Percentiles rank a stretch among this genome's conserved stretches.
Evolutionary conservation across 2,329 filamentous ascomycete species (phyloP).

Genomic region (Aureobasidium sp.): DNA sequence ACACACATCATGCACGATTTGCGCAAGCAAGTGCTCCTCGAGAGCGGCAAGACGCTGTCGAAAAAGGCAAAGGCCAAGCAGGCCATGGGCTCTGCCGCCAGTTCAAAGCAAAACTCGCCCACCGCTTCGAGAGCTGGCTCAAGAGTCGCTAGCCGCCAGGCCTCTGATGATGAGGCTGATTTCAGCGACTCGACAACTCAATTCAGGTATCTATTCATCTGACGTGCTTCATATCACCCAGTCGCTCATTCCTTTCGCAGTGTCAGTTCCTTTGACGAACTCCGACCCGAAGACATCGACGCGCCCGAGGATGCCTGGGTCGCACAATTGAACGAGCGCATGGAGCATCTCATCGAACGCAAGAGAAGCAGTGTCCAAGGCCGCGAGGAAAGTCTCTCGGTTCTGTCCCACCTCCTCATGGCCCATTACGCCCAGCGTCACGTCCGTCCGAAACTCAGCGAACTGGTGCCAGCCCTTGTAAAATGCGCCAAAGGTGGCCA

Average conservation of each 20-base stretch:
- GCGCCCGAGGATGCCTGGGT: conserved; percentile 51
- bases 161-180: conserved; percentile 55
- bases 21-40: conserved; percentile 62
- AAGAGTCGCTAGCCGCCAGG: conserved; percentile 53
- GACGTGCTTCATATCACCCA: neutral
- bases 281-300: conserved; percentile 47
- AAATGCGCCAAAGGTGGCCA: conserved; percentile 63
- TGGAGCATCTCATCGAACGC: conserved; percentile 66
- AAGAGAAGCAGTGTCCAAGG: conserved; percentile 70
- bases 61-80: conserved; percentile 56
- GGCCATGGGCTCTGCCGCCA: conserved; percentile 43
- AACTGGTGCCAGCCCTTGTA: conserved; percentile 59
- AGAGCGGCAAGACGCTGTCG: conserved; percentile 66
- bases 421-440: conserved; percentile 60
- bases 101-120: conserved; percentile 53
- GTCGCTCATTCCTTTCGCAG: conserved; percentile 29
- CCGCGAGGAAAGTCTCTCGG: conserved; percentile 57
- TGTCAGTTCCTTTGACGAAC: conserved; percentile 61
- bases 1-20: conserved; percentile 32
- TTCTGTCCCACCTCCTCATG: conserved; percentile 60
- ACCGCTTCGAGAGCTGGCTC: conserved; percentile 54
- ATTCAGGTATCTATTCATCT: conserved; percentile 42
- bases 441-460: conserved; percentile 51
- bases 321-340: conserved; percentile 55
- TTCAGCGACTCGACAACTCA: conserved; percentile 51